Evolutionary conservation across 495 filamentous ascomycete genomes (phyloP), one percentile per base, ranked within the genome.

Genomic region (Trichoderma reesei): DNA sequence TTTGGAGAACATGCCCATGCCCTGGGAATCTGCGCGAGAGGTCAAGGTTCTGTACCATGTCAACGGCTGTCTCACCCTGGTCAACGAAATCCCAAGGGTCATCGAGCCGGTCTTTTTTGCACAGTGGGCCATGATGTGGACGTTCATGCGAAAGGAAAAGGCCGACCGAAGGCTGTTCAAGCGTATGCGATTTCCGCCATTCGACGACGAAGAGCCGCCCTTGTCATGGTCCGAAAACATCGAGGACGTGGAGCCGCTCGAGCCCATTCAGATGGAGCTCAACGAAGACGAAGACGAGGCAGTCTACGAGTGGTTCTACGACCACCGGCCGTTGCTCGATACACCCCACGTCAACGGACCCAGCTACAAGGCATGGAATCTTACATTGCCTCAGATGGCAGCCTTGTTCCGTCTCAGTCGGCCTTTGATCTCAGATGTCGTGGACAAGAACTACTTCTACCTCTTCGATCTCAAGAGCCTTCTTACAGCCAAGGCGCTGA

Each of bases 91-190:
- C 7, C 95, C 95, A 20, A 83, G 95, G 68, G 95, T 99, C 59
- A 98, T 99, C 72, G 94, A 98, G 77, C 95, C 95, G 2, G 90
- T 99, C 16, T 99, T 96, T 75, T 93, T 96, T 71, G 95, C 95
- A 65, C 95, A 99, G 75, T 99, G 95, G 95, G 93, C 94, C 33
- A 96, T 91, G 10, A 98, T 99, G 95, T 99, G 95, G 95, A 89
- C 96, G 66, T 90, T 85, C 60, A 99, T 99, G 95, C 85, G 95
- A 72, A 86, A 95, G 65, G 95, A 99, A 74, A 99, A 99, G 82
- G 93, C 90, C 70, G 95, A 98, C 72, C 79, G 95, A 68, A 81
- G 95, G 70, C 87, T 98, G 70, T 99, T 99, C 82, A 99, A 99
- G 79, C 82, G 95, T 64, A 99, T 99, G 95, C 86, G 95, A 64